Evolutionary conservation across 2,329 filamentous ascomycete species (phyloP).

Genomic region (Parafenestella ontariensis): DNA sequence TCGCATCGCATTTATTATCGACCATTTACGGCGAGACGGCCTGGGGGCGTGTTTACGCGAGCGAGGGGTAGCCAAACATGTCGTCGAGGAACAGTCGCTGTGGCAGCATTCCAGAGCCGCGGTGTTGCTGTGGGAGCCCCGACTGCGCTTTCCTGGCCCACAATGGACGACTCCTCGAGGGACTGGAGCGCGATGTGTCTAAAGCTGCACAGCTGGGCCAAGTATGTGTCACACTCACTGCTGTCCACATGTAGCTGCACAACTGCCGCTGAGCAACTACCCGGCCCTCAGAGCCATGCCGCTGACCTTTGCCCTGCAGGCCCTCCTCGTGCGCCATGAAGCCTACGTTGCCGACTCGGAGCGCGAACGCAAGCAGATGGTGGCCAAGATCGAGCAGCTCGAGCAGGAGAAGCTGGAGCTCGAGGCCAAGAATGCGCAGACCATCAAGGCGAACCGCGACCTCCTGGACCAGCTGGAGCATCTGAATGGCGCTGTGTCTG

Average conservation of each 20-base stretch:
- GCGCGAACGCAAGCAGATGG: slow-evolving; percentile 78
- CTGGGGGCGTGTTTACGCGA: not conserved
- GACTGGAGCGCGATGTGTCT: slow-evolving; percentile 85
- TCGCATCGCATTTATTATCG: slow-evolving; percentile 7
- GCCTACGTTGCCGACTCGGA: slow-evolving; percentile 93
- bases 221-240: slow-evolving; percentile 63
- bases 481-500: slow-evolving; percentile 78
- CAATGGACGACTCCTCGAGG: slow-evolving; percentile 78
- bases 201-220: slow-evolving; percentile 88
- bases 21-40: slow-evolving; percentile 1
- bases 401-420: slow-evolving; percentile 73
- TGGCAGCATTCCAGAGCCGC: slow-evolving; percentile 41
- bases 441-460: slow-evolving; percentile 81
- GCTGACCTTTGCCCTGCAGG: slow-evolving; percentile 79
- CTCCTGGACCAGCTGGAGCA: slow-evolving; percentile 84
- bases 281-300: slow-evolving; percentile 51
- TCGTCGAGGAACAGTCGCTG: slow-evolving; percentile 22
- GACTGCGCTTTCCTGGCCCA: slow-evolving; percentile 83
- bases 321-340: slow-evolving; percentile 89
- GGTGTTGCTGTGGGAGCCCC: slow-evolving; percentile 84
- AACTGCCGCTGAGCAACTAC: slow-evolving; percentile 16
- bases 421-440: slow-evolving; percentile 77
- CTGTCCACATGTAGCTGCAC: slow-evolving; percentile 8
- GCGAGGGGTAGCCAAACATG: slow-evolving; percentile 25
- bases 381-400: slow-evolving; percentile 74